Percentiles rank a stretch among this genome's conserved stretches.
These are phyloP conservation scores for Asterochloris erici DNA, from an alignment of 139 green algal species.

Conservation along the genomic window DNA sequence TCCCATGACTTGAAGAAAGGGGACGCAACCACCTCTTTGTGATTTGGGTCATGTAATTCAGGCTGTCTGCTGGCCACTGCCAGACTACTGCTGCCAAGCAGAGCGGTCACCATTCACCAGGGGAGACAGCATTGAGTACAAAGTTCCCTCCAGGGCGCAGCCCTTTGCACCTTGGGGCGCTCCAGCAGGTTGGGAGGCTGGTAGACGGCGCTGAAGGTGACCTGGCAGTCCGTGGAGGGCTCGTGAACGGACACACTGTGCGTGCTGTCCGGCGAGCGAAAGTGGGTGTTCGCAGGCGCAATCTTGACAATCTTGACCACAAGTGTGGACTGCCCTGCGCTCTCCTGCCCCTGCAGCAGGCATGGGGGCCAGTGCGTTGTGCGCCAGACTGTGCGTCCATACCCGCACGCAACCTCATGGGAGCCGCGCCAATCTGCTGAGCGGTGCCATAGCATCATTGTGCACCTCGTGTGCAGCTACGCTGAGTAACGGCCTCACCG, in stretches of 20 bases:
- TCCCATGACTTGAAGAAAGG: not conserved
- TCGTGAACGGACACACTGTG: slow-evolving; percentile 1
- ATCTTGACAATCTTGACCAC: slow-evolving; percentile 21
- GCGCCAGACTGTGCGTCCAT: too few relatives aligned
- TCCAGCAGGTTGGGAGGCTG: slow-evolving; percentile 15
- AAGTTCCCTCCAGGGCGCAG: too few relatives aligned
- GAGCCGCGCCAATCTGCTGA: too few relatives aligned
- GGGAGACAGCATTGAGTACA: too few relatives aligned
- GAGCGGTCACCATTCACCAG: too few relatives aligned
- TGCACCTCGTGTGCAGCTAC: too few relatives aligned
- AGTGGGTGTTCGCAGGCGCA: not conserved
- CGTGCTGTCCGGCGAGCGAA: not conserved
- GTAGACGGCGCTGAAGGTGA: slow-evolving; percentile 15
- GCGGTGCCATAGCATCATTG: too few relatives aligned
- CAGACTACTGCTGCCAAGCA: too few relatives aligned
- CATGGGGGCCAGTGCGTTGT: not conserved
- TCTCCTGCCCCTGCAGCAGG: not conserved
- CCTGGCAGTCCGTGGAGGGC: not conserved
- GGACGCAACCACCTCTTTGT: not conserved
- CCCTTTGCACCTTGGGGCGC: slow-evolving; percentile 3
- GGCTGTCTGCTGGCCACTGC: too few relatives aligned
- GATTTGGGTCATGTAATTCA: too few relatives aligned
- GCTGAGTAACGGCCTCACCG: too few relatives aligned
- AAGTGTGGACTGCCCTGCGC: not conserved
- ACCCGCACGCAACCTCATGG: too few relatives aligned